Evolutionary conservation across 345 rosid species (phyloP).

Genomic region (Eucalyptus tenuipes): DNA sequence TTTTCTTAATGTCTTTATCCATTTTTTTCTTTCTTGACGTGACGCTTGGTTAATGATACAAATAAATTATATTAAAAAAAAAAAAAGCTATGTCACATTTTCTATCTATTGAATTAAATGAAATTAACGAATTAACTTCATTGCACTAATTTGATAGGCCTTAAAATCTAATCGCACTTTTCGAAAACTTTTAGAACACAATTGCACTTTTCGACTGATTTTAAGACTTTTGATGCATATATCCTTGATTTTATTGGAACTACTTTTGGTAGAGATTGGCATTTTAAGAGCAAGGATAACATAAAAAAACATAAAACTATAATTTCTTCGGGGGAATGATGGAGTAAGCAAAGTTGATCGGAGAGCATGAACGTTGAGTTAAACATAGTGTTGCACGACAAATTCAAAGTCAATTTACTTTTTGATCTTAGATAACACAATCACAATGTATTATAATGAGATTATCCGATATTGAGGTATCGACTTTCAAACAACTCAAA

Average conservation of each 20-base stretch:
- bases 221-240: not conserved
- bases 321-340: not conserved
- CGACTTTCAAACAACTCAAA: not conserved
- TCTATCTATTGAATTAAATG: not conserved
- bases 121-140: not conserved
- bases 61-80: not conserved
- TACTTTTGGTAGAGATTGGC: not conserved
- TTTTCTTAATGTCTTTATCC: not conserved
- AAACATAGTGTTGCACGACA: not conserved
- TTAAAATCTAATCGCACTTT: not conserved
- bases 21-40: not conserved
- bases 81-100: not conserved
- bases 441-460: not conserved
- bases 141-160: not conserved
- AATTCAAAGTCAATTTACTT: not conserved
- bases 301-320: not conserved
- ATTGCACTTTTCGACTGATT: not conserved
- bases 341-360: not conserved
- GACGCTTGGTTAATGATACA: not conserved
- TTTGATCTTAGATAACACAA: not conserved
- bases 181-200: rapidly evolving
- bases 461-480: rapidly evolving
- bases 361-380: not conserved
- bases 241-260: not conserved
- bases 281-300: not conserved